Evolutionary conservation across 768 basidiomycete species (phyloP).

Genomic region (button mushroom (Agaricus bisporus)): DNA sequence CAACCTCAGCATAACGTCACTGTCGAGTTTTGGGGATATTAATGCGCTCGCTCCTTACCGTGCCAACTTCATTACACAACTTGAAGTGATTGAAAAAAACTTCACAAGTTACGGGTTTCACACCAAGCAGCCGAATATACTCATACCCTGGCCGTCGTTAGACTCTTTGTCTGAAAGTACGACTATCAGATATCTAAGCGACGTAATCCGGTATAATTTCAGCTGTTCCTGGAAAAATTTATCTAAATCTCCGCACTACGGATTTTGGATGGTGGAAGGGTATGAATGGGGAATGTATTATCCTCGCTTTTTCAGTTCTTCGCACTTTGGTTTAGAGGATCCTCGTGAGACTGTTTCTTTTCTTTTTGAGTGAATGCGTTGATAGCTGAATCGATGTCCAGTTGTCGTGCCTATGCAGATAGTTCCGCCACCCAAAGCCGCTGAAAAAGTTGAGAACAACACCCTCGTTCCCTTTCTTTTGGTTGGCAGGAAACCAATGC

Average conservation of each 20-base stretch:
- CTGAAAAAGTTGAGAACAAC: neutral
- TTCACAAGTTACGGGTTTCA: neutral
- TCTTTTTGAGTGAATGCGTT: too few species aligned
- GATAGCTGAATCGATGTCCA: neutral
- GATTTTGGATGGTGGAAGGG: neutral
- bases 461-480: neutral
- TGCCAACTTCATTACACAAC: neutral
- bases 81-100: neutral
- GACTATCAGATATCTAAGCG: neutral
- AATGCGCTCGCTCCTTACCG: neutral
- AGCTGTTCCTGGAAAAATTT: neutral
- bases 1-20: neutral
- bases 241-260: neutral
- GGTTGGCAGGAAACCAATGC: slow-evolving; percentile 2
- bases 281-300: neutral
- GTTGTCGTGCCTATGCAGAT: neutral
- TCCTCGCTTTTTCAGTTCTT: neutral
- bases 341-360: too few species aligned
- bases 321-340: too few species aligned
- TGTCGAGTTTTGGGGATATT: too few species aligned
- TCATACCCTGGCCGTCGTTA: slow-evolving; percentile 5
- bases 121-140: neutral
- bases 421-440: too few species aligned
- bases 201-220: neutral
- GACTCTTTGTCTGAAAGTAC: neutral